phyloP scores from a whole-genome alignment of 805 yeast species.

The Schwanniomyces vanrijiae region DNA sequence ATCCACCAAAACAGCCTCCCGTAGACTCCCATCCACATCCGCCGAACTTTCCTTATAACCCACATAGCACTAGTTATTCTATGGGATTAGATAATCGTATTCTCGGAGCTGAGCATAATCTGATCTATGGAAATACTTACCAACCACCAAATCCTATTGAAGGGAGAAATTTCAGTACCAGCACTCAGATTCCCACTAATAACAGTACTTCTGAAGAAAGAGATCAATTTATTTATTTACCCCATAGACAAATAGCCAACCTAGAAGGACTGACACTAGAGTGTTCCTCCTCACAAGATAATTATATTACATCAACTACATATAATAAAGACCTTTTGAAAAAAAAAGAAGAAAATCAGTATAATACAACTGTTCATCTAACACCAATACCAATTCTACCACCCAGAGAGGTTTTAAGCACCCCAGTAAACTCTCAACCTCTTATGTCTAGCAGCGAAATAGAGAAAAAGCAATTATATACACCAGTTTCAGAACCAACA shows the following conservation, averaged over 20 bases:
- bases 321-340: not conserved
- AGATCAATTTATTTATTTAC: not conserved
- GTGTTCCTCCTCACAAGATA: not conserved
- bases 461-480: not conserved
- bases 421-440: not conserved
- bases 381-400: not conserved
- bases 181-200: not conserved
- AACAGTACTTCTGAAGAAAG: not conserved
- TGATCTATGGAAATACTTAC: not conserved
- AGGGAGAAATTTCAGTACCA: not conserved
- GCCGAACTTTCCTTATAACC: not conserved
- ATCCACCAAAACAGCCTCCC: not conserved
- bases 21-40: not conserved
- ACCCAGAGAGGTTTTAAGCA: not conserved
- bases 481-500: not conserved
- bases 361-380: not conserved
- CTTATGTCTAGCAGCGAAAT: not conserved
- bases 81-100: not conserved
- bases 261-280: not conserved
- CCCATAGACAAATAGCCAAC: not conserved
- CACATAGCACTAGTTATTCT: not conserved
- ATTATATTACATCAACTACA: not conserved
- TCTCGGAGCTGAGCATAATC: not conserved
- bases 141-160: not conserved
- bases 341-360: not conserved